phyloP scores from a whole-genome alignment of 192 early-diverging fungal species.

The Umbelopsis isabellina region DNA sequence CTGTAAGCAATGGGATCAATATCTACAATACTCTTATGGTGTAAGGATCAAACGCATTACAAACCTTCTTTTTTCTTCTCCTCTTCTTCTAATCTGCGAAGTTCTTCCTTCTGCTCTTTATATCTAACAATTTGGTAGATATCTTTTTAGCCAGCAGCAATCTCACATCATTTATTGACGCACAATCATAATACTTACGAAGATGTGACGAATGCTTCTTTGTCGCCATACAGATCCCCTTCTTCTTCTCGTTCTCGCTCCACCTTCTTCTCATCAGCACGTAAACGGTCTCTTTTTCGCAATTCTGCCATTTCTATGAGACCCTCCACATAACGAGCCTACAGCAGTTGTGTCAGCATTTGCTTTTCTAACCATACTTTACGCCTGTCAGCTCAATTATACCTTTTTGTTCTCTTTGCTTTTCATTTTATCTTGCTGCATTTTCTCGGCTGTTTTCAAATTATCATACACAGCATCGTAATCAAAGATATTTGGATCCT shows the following conservation, averaged over 20 bases:
- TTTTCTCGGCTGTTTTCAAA: conserved; percentile 61
- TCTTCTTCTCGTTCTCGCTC: conserved; percentile 73
- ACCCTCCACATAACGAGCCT: conserved; percentile 70
- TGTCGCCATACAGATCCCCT: conserved; percentile 73
- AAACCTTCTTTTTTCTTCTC: conserved; percentile 61
- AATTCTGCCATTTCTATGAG: conserved; percentile 65
- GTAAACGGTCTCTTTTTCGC: conserved; percentile 72
- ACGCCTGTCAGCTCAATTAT: not conserved
- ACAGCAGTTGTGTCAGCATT: conserved; percentile 24
- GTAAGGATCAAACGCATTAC: not conserved
- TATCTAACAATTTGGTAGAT: conserved; percentile 22
- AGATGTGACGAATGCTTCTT: conserved; percentile 81
- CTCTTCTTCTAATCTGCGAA: conserved; percentile 60
- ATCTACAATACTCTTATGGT: not conserved
- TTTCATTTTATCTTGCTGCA: conserved; percentile 53
- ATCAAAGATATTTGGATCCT: conserved; percentile 76
- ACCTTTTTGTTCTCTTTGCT: conserved; percentile 46
- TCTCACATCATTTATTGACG: too few relatives aligned
- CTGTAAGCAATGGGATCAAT: not conserved
- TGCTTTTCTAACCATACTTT: conserved; percentile 34
- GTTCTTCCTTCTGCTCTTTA: conserved; percentile 63
- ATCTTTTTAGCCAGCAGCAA: too few relatives aligned
- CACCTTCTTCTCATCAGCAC: conserved; percentile 68
- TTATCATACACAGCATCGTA: conserved; percentile 81
- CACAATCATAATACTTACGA: conserved; percentile 49